Base-by-base conservation (phyloP, 2,329 filamentous ascomycete genomes). In the Penicillium palitans region DNA sequence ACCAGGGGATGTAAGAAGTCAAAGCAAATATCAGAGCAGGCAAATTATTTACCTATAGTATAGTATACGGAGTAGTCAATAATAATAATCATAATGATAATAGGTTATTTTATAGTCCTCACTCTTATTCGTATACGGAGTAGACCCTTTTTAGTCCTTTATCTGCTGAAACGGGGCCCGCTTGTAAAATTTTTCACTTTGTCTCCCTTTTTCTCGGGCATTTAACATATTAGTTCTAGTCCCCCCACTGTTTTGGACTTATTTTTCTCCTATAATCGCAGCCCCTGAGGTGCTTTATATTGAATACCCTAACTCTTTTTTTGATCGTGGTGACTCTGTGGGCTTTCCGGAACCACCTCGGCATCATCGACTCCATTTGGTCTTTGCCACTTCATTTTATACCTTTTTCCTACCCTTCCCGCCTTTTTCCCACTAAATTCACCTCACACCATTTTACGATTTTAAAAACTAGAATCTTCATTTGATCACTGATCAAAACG, bases 331-430 rank as follows among this genome's bases (percentile, higher is more conserved):
- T 46, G 51, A 37, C 31, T 46, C 24, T 46, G 35, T 48, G 40
- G 47, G 40, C 46, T 41, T 41, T 41, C 29, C 45, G 45, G 54
- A 55, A 39, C 42, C 51, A 45, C 42, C 24, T 45, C 42, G 42
- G 42, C 42, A 55, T 45, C 44, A 33, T 45, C 27, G 46, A 46
- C 44, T 44, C 40, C 50, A 31, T 42, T 52, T 31, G 47, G 27
- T 60, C 25, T 51, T 58, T 17, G 40, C 45, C 50, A 51, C 29
- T 42, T 46, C 19, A 29, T 33, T 56, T 41, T 41, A 33, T 53
- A 31, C 35, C 35, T 31, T 41, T 19, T 21, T 40, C 12, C 49
- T 37, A 27, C 35, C n/a, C 35, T 41, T 53, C 31, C 51, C 51
- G 13, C 29, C 19, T 21, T 35, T 46, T 46, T 46, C 17, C 29